phyloP scores from a whole-genome alignment of 1,284 basidiomycete species.

The Ustilago crameri region DNA sequence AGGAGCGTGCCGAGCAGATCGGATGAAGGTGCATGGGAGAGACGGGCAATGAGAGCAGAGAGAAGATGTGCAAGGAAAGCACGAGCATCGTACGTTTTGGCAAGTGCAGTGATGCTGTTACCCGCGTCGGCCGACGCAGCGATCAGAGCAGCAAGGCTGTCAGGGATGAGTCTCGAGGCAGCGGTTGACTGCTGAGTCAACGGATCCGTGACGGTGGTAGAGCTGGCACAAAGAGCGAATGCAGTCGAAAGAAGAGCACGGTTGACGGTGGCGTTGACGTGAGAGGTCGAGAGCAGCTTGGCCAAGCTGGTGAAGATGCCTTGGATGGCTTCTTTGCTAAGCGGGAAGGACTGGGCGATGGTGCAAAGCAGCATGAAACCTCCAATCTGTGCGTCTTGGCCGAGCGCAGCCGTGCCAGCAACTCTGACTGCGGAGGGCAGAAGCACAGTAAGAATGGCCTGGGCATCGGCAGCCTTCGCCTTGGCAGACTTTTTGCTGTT shows the following conservation, averaged over 20 bases:
- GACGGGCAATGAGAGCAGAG: constrained; percentile 33
- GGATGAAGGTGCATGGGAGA: constrained; percentile 26
- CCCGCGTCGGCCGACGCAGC: constrained; percentile 29
- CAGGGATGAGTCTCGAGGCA: constrained; percentile 39
- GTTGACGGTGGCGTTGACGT: constrained; percentile 21
- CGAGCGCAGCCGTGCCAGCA: constrained; percentile 31
- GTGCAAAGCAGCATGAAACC: constrained; percentile 62
- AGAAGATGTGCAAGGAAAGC: constrained; percentile 51
- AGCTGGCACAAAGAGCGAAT: constrained; percentile 53
- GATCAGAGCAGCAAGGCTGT: constrained; percentile 36
- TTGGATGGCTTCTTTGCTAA: constrained; percentile 56
- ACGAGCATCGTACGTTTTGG: constrained; percentile 41
- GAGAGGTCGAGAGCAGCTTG: constrained; percentile 27
- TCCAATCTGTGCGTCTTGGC: constrained; percentile 53
- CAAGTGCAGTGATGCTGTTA: constrained; percentile 22
- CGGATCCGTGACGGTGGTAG: constrained; percentile 25
- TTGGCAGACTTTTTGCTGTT: constrained; percentile 47
- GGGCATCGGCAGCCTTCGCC: constrained; percentile 48
- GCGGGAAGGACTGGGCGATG: constrained; percentile 53
- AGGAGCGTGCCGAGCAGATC: constrained; percentile 40
- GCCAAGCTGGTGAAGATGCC: constrained; percentile 46
- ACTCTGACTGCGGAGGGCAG: constrained; percentile 66
- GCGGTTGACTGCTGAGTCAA: constrained; percentile 24
- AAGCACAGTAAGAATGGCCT: constrained; percentile 64
- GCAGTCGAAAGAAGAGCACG: constrained; percentile 52